phyloP scores from a whole-genome alignment of 2,329 filamentous ascomycete species.

The Aspergillaceae sp. region DNA sequence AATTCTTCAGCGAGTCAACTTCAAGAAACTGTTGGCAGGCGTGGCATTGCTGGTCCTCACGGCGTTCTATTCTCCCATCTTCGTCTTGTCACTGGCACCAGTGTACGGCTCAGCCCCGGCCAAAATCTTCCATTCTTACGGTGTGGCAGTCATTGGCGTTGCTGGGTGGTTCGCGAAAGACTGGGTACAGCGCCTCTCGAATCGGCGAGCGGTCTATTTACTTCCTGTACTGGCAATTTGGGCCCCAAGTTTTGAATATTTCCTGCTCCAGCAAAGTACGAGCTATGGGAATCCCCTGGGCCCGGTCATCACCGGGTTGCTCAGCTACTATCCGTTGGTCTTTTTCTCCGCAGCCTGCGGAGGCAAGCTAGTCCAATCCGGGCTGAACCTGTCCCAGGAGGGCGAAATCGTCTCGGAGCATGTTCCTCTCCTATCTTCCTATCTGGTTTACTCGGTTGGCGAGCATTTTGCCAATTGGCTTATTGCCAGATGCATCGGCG shows the following conservation, averaged over 20 bases:
- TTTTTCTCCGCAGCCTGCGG: conserved; percentile 56
- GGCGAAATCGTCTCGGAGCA: conserved; percentile 54
- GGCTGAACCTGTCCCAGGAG: conserved; percentile 47
- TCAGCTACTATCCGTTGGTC: conserved; percentile 64
- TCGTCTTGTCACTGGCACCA: conserved; percentile 66
- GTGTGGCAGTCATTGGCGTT: conserved; percentile 58
- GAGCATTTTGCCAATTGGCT: conserved; percentile 35
- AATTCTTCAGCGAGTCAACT: conserved; percentile 18
- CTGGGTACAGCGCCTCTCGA: conserved; percentile 40
- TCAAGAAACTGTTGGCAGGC: conserved; percentile 18
- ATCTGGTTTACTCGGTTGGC: conserved; percentile 50
- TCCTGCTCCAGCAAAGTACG: conserved; percentile 59
- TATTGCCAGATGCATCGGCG: conserved; percentile 49
- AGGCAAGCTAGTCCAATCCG: conserved; percentile 54
- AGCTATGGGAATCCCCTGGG: conserved; percentile 61
- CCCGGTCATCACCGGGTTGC: conserved; percentile 62
- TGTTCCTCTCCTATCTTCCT: conserved; percentile 57
- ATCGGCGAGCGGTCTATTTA: conserved; percentile 41
- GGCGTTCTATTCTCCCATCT: conserved; percentile 34
- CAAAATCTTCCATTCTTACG: conserved; percentile 59
- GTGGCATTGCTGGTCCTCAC: conserved; percentile 30
- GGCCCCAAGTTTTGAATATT: conserved; percentile 63
- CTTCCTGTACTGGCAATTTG: conserved; percentile 68
- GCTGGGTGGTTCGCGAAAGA: conserved; percentile 63
- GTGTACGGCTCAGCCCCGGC: conserved; percentile 81